phyloP scores from a whole-genome alignment of 2,329 filamentous ascomycete species.

The Teratosphaeria pseudoeucalypti region DNA sequence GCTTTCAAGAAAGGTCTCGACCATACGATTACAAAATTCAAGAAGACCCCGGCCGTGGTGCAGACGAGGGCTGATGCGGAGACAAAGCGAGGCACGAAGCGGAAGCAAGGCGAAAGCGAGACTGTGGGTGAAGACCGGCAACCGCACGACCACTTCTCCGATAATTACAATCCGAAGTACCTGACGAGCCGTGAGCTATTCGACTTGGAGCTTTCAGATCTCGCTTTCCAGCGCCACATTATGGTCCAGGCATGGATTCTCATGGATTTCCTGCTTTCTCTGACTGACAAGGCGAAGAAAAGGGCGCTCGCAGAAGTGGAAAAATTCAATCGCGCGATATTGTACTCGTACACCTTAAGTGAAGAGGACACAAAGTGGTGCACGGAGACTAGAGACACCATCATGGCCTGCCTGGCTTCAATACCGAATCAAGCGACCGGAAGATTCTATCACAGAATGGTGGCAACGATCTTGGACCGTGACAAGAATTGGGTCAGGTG shows the following conservation, averaged over 20 bases:
- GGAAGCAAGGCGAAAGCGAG: constrained; percentile 43
- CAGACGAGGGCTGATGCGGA: constrained; percentile 58
- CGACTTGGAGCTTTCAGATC: constrained; percentile 88
- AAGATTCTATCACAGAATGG: constrained; percentile 90
- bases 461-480: constrained; percentile 86
- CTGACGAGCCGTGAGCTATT: constrained; percentile 96
- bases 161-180: constrained; percentile 87
- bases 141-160: constrained; percentile 48
- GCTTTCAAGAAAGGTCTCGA: constrained; percentile 54
- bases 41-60: constrained; percentile 54
- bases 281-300: constrained; percentile 71
- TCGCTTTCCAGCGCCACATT: constrained; percentile 88
- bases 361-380: constrained; percentile 89
- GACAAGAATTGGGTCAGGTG: constrained; percentile 99
- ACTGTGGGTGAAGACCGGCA: constrained; percentile 27
- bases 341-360: constrained; percentile 64
- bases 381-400: constrained; percentile 61
- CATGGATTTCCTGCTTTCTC: constrained; percentile 87
- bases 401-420: constrained; percentile 69
- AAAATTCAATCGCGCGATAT: constrained; percentile 68
- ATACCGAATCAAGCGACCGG: constrained; percentile 49
- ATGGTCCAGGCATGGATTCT: constrained; percentile 91
- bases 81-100: constrained; percentile 54
- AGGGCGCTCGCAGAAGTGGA: constrained; percentile 56
- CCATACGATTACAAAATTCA: constrained; percentile 64